A percentile compares a stretch with the other conserved stretches of the same genome.
These are phyloP conservation scores for Entophlyctis luteolus DNA, from an alignment of 192 early-diverging fungal genomes.

Conservation along the genomic window DNA sequence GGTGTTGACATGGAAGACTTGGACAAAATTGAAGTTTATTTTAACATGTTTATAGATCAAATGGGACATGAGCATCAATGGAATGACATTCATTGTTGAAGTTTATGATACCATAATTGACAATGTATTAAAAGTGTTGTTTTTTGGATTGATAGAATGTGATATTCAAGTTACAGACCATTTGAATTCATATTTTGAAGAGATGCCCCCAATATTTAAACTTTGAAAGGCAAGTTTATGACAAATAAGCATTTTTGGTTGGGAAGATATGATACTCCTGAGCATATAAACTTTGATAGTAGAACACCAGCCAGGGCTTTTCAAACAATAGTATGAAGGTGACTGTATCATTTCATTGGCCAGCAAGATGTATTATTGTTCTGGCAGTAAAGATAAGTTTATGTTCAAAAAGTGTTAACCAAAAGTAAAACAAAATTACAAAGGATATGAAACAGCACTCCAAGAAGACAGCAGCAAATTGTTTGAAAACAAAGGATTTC, in stretches of 20 bases:
- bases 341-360: constrained; percentile 4
- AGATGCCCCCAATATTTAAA: background rate
- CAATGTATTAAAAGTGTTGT: background rate
- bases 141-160: constrained; percentile 11
- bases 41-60: background rate
- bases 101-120: constrained; percentile 4
- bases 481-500: constrained; percentile 3
- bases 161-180: constrained; percentile 12
- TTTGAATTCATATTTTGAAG: background rate
- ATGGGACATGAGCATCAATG: background rate
- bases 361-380: constrained; percentile 16
- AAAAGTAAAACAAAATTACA: background rate
- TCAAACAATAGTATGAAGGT: constrained; percentile 3
- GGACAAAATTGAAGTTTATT: background rate
- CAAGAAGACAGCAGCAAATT: background rate
- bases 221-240: background rate
- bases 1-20: background rate
- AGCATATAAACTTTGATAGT: constrained; percentile 3
- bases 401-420: background rate
- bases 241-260: constrained; percentile 2
- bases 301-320: constrained; percentile 15
- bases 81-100: background rate
- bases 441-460: constrained; percentile 8
- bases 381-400: constrained; percentile 5
- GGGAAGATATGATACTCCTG: background rate